These are phyloP conservation scores for Violaceomyces palustris DNA, from an alignment of 1,284 basidiomycete species.

Conservation along the genomic window DNA sequence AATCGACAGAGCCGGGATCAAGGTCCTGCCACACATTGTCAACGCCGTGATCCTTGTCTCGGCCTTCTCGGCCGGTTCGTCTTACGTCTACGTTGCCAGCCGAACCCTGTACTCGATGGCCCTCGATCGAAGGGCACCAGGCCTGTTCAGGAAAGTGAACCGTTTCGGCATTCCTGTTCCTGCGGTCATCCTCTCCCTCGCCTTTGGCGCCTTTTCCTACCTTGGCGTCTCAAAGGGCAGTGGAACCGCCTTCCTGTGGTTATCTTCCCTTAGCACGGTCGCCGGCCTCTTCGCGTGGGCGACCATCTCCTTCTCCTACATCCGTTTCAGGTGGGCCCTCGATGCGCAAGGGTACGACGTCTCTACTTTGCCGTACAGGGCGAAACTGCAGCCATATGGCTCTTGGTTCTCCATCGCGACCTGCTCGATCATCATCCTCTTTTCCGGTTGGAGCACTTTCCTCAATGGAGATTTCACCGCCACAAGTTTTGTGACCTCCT, in stretches of 20 bases:
- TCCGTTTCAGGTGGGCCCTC: constrained; percentile 67
- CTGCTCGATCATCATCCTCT: constrained; percentile 37
- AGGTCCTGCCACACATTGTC: constrained; percentile 58
- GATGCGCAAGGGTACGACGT: constrained; percentile 62
- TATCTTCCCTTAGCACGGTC: constrained; percentile 63
- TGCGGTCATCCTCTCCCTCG: constrained; percentile 64
- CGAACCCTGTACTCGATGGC: constrained; percentile 71
- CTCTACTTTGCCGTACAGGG: constrained; percentile 57
- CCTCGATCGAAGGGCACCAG: constrained; percentile 68
- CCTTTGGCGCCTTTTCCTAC: constrained; percentile 67
- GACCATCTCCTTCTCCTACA: constrained; percentile 69
- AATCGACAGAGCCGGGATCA: constrained; percentile 51
- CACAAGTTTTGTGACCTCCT: constrained; percentile 72
- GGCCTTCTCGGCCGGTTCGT: constrained; percentile 79
- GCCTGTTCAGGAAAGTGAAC: constrained; percentile 65
- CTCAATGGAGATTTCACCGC: constrained; percentile 36
- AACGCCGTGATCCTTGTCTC: constrained; percentile 73
- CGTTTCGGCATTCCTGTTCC: constrained; percentile 70
- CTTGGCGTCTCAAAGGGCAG: constrained; percentile 54
- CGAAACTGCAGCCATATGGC: constrained; percentile 51
- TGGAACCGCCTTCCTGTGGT: constrained; percentile 61
- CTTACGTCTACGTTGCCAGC: constrained; percentile 75
- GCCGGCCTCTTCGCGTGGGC: constrained; percentile 75
- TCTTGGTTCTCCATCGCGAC: constrained; percentile 31
- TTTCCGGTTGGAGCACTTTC: constrained; percentile 54